Percentiles rank a stretch among this genome's conserved stretches.
Evolutionary conservation across 257 asterid species (phyloP).

Genomic region (Gentiana straminea): DNA sequence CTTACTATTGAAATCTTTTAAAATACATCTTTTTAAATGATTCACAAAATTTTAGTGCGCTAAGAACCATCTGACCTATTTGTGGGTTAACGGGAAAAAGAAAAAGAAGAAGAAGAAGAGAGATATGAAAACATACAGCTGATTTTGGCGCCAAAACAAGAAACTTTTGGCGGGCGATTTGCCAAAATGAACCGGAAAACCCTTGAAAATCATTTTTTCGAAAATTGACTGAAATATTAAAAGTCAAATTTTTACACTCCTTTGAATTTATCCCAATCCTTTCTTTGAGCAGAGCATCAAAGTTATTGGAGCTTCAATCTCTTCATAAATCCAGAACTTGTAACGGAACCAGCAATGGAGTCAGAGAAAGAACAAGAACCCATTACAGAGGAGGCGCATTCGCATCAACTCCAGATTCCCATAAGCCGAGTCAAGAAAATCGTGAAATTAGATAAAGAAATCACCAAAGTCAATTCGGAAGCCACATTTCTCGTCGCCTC

Average conservation of each 20-base stretch:
- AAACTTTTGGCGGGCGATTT: too few relatives aligned
- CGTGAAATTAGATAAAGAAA: constrained; percentile 72
- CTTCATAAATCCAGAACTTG: too few relatives aligned
- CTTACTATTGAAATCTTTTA: too few relatives aligned
- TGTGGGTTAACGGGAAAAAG: constrained; percentile 47
- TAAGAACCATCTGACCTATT: constrained; percentile 39
- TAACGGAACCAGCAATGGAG: constrained; percentile 21
- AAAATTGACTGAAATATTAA: too few relatives aligned
- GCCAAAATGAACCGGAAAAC: too few relatives aligned
- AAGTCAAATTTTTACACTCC: too few relatives aligned
- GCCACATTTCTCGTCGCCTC: constrained; percentile 59
- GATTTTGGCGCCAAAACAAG: too few relatives aligned
- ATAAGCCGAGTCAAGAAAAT: constrained; percentile 60
- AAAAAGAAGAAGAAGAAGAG: constrained; percentile 8
- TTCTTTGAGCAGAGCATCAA: too few relatives aligned
- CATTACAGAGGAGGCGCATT: constrained; percentile 13
- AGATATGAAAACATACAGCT: neutral
- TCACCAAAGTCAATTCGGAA: constrained; percentile 66
- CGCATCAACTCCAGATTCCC: constrained; percentile 46
- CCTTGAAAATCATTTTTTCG: neutral
- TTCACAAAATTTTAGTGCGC: too few relatives aligned
- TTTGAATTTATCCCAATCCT: too few relatives aligned
- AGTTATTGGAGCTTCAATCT: too few relatives aligned
- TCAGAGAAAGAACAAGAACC: constrained; percentile 23
- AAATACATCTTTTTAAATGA: too few relatives aligned